Conservation (phyloP, 345 rosid genomes). For the Eucalyptus pumila region DNA sequence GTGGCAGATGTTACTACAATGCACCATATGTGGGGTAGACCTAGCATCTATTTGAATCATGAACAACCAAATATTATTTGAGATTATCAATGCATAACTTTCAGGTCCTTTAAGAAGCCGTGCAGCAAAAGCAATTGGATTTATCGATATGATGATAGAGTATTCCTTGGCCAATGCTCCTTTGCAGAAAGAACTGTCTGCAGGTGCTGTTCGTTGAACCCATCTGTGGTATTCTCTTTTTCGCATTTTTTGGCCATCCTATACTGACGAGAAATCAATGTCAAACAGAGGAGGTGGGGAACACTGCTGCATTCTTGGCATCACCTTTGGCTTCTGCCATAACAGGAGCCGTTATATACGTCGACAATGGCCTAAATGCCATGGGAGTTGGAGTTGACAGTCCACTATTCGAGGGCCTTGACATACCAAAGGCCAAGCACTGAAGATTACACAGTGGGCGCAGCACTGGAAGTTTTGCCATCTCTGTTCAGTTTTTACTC, state of each 20-base stretch:
- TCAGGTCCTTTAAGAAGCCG: conserved; percentile 66
- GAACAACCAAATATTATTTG: background rate
- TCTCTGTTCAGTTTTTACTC: background rate
- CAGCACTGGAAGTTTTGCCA: background rate
- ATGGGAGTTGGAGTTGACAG: conserved; percentile 95
- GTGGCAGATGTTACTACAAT: background rate
- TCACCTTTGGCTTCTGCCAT: conserved; percentile 94
- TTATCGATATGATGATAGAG: conserved; percentile 79
- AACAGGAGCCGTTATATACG: conserved; percentile 78
- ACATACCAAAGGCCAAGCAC: conserved; percentile 41
- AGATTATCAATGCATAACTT: background rate
- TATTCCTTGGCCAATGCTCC: conserved; percentile 79
- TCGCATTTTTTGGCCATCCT: background rate
- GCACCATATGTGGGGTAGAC: background rate
- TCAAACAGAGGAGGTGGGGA: conserved; percentile 85
- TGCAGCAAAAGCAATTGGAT: conserved; percentile 72
- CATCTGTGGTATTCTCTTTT: background rate
- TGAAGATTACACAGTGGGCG: background rate
- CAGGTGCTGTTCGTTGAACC: conserved; percentile 28
- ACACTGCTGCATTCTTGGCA: conserved; percentile 83
- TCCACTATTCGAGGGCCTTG: conserved; percentile 67
- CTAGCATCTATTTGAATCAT: background rate
- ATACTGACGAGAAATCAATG: background rate
- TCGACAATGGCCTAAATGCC: conserved; percentile 90
- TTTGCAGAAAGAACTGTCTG: conserved; percentile 71